Base-by-base conservation (phyloP, 148 eudicot genomes). In the Suaeda aralocaspica region DNA sequence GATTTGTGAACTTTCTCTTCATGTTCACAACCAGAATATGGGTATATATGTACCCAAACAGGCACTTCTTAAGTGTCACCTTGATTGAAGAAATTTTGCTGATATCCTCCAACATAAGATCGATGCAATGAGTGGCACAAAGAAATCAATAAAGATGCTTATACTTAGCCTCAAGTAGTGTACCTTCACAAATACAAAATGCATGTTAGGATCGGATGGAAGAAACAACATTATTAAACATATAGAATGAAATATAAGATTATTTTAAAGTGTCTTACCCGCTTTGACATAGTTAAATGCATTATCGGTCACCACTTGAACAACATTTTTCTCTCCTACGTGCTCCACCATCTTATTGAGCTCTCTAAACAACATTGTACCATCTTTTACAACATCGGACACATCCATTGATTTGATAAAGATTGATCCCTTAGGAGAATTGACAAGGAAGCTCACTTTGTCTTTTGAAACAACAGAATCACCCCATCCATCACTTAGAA, bases 381-480 rank as follows among this genome's bases (percentile, higher is more conserved):
- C n/a, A n/a, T n/a, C n/a, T n/a, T n/a, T n/a, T n/a, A n/a, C n/a
- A n/a, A n/a, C n/a, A n/a, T n/a, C 56, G 1, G 68, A 71, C 30
- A 61, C 59, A 71, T 71, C 76, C 58, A 72, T 24, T 9, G 76
- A 71, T 29, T 61, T 63, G 2, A 72, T 64, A 21, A 66, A 66
- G 4, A 74, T 15, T 0, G 65, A 66, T 1, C 77, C 77, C 34
- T 66, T 30, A 8, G 29, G 64, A 44, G 74, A 70, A 28, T 49
- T 45, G 60, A 71, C 74, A 39, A 71, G 66, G 16, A 59, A 22
- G 70, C 62, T 72, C 7, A 72, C 36, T n/a, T 63, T 63, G 30
- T 64, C 69, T n/a, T 72, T 72, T 11, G 14, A 24, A 0, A 15
- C 51, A 31, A 64, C 52, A 9, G 59, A 62, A 51, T 63, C 69